Percentiles rank a stretch among this genome's conserved stretches.
phyloP scores from a whole-genome alignment of 2,329 filamentous ascomycete genomes.

The Diaporthe amygdali region DNA sequence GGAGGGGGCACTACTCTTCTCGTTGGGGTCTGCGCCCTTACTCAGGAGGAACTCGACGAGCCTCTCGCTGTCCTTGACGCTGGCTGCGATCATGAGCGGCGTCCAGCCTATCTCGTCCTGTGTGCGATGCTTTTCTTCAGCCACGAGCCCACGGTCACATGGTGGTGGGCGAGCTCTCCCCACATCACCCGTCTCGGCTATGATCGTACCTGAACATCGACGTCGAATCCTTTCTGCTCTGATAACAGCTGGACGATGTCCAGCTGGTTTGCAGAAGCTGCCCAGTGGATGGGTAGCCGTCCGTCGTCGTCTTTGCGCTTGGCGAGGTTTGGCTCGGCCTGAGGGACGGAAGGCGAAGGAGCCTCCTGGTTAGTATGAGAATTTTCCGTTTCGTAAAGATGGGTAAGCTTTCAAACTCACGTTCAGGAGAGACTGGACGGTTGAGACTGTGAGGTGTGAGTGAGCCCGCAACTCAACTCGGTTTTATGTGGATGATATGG shows the following conservation, averaged over 20 bases:
- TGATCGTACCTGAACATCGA: constrained; percentile 72
- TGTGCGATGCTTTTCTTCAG: background rate
- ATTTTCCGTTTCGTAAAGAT: background rate
- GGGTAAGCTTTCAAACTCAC: constrained; percentile 45
- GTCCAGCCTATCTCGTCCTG: constrained; percentile 84
- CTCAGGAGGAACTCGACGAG: constrained; percentile 71
- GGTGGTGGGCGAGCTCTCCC: background rate
- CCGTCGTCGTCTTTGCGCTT: constrained; percentile 80
- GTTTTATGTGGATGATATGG: background rate
- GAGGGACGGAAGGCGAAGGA: background rate
- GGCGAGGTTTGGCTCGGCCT: constrained; percentile 83
- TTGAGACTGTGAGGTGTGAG: constrained; percentile 57
- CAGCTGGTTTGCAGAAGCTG: constrained; percentile 79
- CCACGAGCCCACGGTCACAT: background rate
- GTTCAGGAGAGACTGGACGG: constrained; percentile 77
- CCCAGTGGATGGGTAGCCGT: constrained; percentile 93
- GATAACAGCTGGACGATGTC: constrained; percentile 77
- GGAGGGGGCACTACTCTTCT: constrained; percentile 62
- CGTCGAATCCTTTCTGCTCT: constrained; percentile 76
- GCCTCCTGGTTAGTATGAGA: background rate
- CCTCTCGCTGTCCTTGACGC: constrained; percentile 73
- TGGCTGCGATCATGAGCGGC: constrained; percentile 81
- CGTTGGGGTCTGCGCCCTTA: constrained; percentile 74
- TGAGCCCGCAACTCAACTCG: background rate
- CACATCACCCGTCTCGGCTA: background rate